Evolutionary conservation across 441 rosid genomes (phyloP), one percentile per base, ranked within the genome.

Genomic region (Kokia cookei): DNA sequence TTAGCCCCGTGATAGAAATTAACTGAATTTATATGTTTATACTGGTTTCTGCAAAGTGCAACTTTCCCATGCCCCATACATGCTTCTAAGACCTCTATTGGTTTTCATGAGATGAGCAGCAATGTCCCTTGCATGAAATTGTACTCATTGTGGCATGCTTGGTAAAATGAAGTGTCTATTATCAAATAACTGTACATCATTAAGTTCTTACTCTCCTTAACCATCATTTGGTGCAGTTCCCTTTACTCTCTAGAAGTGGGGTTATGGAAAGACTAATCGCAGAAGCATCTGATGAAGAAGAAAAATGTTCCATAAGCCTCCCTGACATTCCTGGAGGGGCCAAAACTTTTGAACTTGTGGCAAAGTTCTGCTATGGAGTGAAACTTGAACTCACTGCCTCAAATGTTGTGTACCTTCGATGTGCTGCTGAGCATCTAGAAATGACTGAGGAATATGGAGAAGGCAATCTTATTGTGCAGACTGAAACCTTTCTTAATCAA

Each of bases 401-500:
- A 35, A 96, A 96, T 78, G 93, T 93, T 60, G 94, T 89, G 24
- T 84, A 83, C 80, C 92, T 96, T 32, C 90, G 91, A 14, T 90
- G 94, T 79, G 97, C 97, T 61, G 94, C 98, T 67, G 97, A 96
- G 82, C 89, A 81, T 81, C 96, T 96, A 68, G 88, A 90, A 74
- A 93, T 96, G 99, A 90, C 96, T 0, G 99, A 96, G 81, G 99
- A 93, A 72, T 88, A 92, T 65, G 97, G 97, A 15, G 97, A 96
- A 80, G 97, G 88, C 73, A 96, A 96, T 82, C 93, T 96, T 58
- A 82, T 88, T 26, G 57, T 77, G 12, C 93, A 82, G 83, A 87
- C 99, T 2, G 98, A 96, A 84, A 83, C 83, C 19, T 96, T 96
- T 78, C 83, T 96, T 75, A 91, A 87, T 76, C 97, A 92, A 76